phyloP scores from a whole-genome alignment of 345 rosid genomes.

The Aquilaria sinensis region DNA sequence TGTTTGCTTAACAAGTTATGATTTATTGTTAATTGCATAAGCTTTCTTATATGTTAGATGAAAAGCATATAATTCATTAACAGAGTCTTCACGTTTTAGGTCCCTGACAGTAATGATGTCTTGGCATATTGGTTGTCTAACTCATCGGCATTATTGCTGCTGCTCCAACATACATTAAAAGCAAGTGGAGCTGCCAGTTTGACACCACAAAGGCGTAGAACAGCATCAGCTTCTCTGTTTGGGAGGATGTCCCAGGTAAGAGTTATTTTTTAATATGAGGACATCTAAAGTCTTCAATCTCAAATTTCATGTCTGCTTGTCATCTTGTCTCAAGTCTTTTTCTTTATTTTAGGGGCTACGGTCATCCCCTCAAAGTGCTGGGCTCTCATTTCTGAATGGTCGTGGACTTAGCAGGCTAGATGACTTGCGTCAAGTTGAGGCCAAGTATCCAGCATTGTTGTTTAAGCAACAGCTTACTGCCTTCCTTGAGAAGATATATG shows the following conservation, averaged over 20 bases:
- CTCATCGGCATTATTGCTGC: conserved; percentile 66
- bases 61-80: too few species aligned
- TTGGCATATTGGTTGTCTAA: conserved; percentile 94
- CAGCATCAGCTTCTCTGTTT: conserved; percentile 59
- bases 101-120: conserved; percentile 65
- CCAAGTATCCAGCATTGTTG: conserved; percentile 90
- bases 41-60: too few species aligned
- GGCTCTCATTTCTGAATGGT: conserved; percentile 67
- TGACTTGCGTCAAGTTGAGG: conserved; percentile 84
- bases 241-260: conserved; percentile 90
- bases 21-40: too few species aligned
- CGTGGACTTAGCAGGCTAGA: conserved; percentile 60
- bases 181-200: conserved; percentile 70
- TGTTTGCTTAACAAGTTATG: too few species aligned
- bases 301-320: not conserved
- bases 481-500: conserved; percentile 97
- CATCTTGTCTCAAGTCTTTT: not conserved
- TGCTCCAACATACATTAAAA: conserved; percentile 84
- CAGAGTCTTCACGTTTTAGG: conserved; percentile 28
- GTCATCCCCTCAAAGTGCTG: conserved; percentile 82
- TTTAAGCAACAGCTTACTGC: conserved; percentile 99
- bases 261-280: not conserved
- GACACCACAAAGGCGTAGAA: conserved; percentile 69
- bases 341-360: conserved; percentile 51
- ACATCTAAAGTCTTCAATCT: not conserved